phyloP scores from a whole-genome alignment of 2,329 filamentous ascomycete species.

The Phoma sp. region DNA sequence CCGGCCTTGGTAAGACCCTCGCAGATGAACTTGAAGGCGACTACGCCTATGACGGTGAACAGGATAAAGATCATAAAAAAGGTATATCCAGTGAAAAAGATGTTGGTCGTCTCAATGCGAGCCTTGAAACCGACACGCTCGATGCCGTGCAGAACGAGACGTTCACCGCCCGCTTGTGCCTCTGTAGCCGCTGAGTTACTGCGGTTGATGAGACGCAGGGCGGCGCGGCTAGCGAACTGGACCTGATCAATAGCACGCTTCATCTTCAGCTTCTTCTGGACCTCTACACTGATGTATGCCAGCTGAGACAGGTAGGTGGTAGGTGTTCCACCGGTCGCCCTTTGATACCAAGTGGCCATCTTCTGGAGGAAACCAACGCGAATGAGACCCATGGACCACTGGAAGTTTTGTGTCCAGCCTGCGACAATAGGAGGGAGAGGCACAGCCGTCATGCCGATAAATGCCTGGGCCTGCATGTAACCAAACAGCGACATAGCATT shows the following conservation, averaged over 20 bases:
- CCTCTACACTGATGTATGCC: conserved; percentile 78
- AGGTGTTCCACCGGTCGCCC: conserved; percentile 86
- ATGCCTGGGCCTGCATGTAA: conserved; percentile 94
- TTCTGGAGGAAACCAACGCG: conserved; percentile 83
- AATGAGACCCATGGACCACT: conserved; percentile 98
- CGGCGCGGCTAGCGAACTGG: conserved; percentile 24
- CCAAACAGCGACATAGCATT: conserved; percentile 93
- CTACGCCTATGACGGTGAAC: conserved; percentile 74
- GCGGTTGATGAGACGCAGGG: conserved; percentile 46
- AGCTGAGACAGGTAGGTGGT: conserved; percentile 79
- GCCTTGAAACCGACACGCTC: conserved; percentile 87
- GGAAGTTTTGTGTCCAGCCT: conserved; percentile 96
- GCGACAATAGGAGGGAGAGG: conserved; percentile 85
- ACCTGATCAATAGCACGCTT: conserved; percentile 37
- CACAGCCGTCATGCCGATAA: conserved; percentile 84
- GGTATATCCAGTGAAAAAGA: conserved; percentile 88
- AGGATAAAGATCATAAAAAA: conserved; percentile 89
- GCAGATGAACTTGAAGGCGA: conserved; percentile 80
- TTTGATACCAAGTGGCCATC: conserved; percentile 95
- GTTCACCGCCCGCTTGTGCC: conserved; percentile 38
- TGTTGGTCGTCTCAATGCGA: conserved; percentile 85
- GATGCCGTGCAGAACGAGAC: conserved; percentile 75
- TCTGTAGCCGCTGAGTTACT: conserved; percentile 57
- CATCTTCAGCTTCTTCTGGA: conserved; percentile 75
- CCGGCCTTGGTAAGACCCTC: conserved; percentile 77